These are phyloP conservation scores for Neoboletus magnificus DNA, from an alignment of 768 basidiomycete genomes.

Conservation along the genomic window DNA sequence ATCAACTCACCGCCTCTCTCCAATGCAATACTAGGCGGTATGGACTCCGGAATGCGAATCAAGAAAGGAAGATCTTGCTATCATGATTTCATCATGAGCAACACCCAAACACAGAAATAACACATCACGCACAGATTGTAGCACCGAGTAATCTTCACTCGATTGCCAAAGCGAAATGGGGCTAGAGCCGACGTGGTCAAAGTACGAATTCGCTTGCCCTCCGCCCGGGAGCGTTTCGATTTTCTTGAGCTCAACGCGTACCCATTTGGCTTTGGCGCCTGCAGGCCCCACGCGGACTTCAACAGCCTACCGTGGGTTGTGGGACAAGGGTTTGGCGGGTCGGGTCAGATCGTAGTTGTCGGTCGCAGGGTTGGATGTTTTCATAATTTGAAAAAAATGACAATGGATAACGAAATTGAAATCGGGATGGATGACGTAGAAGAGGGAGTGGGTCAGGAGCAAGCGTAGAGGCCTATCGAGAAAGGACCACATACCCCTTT, in stretches of 20 bases:
- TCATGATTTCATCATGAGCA: background rate
- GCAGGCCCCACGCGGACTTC: slow-evolving; percentile 75
- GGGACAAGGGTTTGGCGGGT: background rate
- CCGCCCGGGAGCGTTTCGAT: slow-evolving; percentile 80
- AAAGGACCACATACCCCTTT: slow-evolving; percentile 63
- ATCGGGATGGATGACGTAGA: background rate
- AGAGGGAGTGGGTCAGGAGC: slow-evolving; percentile 1
- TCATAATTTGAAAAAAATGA: slow-evolving; percentile 1
- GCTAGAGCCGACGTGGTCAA: slow-evolving; percentile 77
- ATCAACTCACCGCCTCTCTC: slow-evolving; percentile 61
- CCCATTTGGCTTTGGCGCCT: slow-evolving; percentile 88
- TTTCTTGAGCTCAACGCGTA: slow-evolving; percentile 87
- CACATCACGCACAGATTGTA: slow-evolving; percentile 55
- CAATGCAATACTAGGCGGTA: slow-evolving; percentile 81
- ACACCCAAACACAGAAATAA: background rate
- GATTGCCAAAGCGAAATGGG: slow-evolving; percentile 84
- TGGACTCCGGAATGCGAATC: slow-evolving; percentile 88
- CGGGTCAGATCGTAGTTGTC: background rate
- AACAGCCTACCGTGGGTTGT: slow-evolving; percentile 54
- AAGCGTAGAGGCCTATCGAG: background rate
- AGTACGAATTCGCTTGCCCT: slow-evolving; percentile 65
- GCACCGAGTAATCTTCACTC: slow-evolving; percentile 64
- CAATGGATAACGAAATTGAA: background rate
- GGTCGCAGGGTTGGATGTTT: slow-evolving; percentile 2
- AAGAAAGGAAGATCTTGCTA: slow-evolving; percentile 89